Evolutionary conservation across 768 basidiomycete genomes (phyloP).

Genomic region (Lactifluus echinatus): DNA sequence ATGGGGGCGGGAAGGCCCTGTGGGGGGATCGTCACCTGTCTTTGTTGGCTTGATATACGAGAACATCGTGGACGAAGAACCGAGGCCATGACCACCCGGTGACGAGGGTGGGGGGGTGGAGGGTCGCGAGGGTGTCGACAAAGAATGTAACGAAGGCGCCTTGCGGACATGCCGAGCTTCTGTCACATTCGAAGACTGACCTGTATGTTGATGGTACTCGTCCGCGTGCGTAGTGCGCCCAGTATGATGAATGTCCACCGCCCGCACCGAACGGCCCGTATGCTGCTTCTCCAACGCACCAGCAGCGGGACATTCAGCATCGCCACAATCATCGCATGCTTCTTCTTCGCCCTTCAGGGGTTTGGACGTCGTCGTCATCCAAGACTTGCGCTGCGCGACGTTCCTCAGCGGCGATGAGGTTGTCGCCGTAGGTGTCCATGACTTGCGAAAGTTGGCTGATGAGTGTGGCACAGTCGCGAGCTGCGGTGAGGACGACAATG

Average conservation of each 20-base stretch:
- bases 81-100: slow-evolving; percentile 28
- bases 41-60: slow-evolving; percentile 48
- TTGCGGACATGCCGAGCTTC: slow-evolving; percentile 6
- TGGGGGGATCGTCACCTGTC: slow-evolving; percentile 37
- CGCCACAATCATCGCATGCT: too few relatives aligned
- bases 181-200: neutral
- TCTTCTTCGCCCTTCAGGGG: slow-evolving; percentile 1
- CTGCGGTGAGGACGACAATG: neutral
- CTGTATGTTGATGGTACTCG: neutral
- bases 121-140: slow-evolving; percentile 10
- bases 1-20: slow-evolving; percentile 16
- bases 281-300: neutral
- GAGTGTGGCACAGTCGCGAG: neutral
- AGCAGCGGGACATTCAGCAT: neutral
- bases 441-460: slow-evolving; percentile 6
- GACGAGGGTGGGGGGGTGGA: slow-evolving; percentile 3
- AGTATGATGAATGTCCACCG: slow-evolving; percentile 5
- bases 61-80: slow-evolving; percentile 71
- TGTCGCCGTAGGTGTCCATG: slow-evolving; percentile 10
- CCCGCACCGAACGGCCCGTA: neutral
- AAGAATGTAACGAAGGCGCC: slow-evolving; percentile 6
- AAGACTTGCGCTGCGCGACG: slow-evolving; percentile 10
- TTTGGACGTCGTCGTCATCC: slow-evolving; percentile 2
- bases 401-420: neutral
- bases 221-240: neutral